These are phyloP conservation scores for Simplicillium aogashimaense DNA, from an alignment of 2,329 filamentous ascomycete genomes.

Conservation along the genomic window DNA sequence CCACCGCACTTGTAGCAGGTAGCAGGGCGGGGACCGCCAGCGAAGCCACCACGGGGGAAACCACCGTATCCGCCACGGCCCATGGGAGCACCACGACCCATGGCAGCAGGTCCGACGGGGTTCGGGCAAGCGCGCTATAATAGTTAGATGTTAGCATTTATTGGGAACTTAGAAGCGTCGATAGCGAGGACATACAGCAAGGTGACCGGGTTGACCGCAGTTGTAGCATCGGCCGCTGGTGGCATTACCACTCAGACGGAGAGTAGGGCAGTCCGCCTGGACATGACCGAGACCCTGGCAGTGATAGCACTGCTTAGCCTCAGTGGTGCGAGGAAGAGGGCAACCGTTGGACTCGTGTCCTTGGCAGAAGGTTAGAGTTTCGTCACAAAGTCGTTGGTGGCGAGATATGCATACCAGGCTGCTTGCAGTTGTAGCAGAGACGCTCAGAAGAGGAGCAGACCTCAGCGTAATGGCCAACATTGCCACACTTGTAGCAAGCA, in stretches of 20 bases:
- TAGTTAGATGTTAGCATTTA: neutral
- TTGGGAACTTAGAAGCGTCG: neutral
- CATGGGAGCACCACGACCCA: slow-evolving; percentile 57
- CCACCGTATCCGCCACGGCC: slow-evolving; percentile 60
- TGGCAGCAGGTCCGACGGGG: slow-evolving; percentile 47
- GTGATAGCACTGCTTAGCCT: slow-evolving; percentile 99
- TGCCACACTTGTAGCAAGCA: slow-evolving; percentile 77
- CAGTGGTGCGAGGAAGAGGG: slow-evolving; percentile 90
- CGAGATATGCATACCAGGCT: neutral
- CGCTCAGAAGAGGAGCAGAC: slow-evolving; percentile 97
- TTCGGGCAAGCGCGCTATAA: slow-evolving; percentile 70
- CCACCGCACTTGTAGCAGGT: slow-evolving; percentile 71
- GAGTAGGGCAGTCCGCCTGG: slow-evolving; percentile 95
- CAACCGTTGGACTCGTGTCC: slow-evolving; percentile 97
- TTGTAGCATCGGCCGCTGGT: slow-evolving; percentile 90
- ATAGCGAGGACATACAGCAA: slow-evolving; percentile 57
- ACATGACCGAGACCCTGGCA: slow-evolving; percentile 98
- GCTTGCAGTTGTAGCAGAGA: slow-evolving; percentile 97
- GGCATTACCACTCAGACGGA: slow-evolving; percentile 77
- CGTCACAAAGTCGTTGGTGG: slow-evolving; percentile 1
- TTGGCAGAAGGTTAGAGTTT: slow-evolving; percentile 8
- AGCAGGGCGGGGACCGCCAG: slow-evolving; percentile 56
- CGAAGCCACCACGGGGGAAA: slow-evolving; percentile 65
- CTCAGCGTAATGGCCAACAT: slow-evolving; percentile 73
- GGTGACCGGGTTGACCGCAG: slow-evolving; percentile 85